These are phyloP conservation scores for Fraxinus americana DNA, from an alignment of 257 asterid genomes.

Conservation along the genomic window DNA sequence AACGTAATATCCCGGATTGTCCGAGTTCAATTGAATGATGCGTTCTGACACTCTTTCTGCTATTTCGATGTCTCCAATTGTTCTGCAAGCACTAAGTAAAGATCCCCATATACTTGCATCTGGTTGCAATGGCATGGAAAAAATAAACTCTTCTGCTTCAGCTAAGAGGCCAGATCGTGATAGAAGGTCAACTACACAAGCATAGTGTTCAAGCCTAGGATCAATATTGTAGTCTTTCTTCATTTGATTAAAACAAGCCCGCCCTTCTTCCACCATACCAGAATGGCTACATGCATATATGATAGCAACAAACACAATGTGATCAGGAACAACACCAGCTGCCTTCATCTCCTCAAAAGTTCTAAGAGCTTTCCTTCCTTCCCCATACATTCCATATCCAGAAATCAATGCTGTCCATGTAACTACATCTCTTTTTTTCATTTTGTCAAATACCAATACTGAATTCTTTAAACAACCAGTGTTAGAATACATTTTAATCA, in stretches of 20 bases:
- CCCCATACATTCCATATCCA: constrained; percentile 85
- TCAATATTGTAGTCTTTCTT: constrained; percentile 57
- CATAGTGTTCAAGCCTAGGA: constrained; percentile 82
- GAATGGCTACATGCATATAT: constrained; percentile 87
- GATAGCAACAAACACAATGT: constrained; percentile 58
- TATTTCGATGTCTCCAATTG: constrained; percentile 51
- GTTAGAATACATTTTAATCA: constrained; percentile 82
- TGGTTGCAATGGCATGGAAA: constrained; percentile 72
- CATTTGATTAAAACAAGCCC: constrained; percentile 67
- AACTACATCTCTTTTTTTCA: constrained; percentile 71
- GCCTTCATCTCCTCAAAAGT: constrained; percentile 63
- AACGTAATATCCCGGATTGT: constrained; percentile 71
- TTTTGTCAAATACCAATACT: constrained; percentile 53
- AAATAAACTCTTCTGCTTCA: constrained; percentile 77
- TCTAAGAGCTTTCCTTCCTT: constrained; percentile 71
- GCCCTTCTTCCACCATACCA: constrained; percentile 78
- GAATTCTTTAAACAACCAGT: constrained; percentile 61
- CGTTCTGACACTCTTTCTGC: constrained; percentile 57
- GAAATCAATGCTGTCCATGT: constrained; percentile 78
- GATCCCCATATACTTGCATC: constrained; percentile 87
- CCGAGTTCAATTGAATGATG: constrained; percentile 44
- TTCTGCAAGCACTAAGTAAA: constrained; percentile 75
- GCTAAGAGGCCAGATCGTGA: constrained; percentile 68
- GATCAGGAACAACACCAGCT: constrained; percentile 57
- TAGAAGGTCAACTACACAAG: constrained; percentile 79